phyloP scores from a whole-genome alignment of 768 basidiomycete species.

The Podaxis sp. region DNA sequence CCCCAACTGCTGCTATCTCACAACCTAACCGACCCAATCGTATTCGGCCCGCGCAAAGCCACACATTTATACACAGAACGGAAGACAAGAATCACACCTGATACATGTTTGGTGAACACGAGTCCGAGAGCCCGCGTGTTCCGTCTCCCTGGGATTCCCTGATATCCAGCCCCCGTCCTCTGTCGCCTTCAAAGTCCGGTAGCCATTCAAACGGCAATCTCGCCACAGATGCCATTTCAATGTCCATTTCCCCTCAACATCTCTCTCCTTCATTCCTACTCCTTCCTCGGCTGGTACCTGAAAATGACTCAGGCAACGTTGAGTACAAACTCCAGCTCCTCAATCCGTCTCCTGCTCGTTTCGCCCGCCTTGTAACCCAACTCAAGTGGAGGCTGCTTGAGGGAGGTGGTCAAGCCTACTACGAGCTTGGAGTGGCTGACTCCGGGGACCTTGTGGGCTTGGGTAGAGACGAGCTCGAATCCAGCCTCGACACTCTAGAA shows the following conservation, averaged over 20 bases:
- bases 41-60: constrained; percentile 3
- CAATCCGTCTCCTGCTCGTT: constrained; percentile 69
- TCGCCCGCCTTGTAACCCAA: constrained; percentile 85
- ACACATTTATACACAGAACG: constrained; percentile 1
- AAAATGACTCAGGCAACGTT: constrained; percentile 82
- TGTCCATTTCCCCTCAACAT: neutral
- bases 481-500: constrained; percentile 81
- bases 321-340: constrained; percentile 94
- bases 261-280: constrained; percentile 4
- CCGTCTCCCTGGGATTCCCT: constrained; percentile 82
- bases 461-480: constrained; percentile 64
- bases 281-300: constrained; percentile 64
- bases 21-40: neutral
- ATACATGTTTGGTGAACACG: constrained; percentile 73
- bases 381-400: constrained; percentile 92
- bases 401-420: constrained; percentile 80
- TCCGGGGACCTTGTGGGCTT: constrained; percentile 86
- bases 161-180: constrained; percentile 49
- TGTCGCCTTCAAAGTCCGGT: constrained; percentile 31
- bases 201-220: constrained; percentile 20
- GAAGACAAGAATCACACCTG: constrained; percentile 21
- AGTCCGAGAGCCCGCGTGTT: constrained; percentile 74
- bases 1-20: neutral
- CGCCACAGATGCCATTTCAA: neutral
- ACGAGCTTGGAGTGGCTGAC: constrained; percentile 82